Base-by-base conservation (phyloP, 1,139 yeast genomes). In the Nakaseomyces uthaithaninus region DNA sequence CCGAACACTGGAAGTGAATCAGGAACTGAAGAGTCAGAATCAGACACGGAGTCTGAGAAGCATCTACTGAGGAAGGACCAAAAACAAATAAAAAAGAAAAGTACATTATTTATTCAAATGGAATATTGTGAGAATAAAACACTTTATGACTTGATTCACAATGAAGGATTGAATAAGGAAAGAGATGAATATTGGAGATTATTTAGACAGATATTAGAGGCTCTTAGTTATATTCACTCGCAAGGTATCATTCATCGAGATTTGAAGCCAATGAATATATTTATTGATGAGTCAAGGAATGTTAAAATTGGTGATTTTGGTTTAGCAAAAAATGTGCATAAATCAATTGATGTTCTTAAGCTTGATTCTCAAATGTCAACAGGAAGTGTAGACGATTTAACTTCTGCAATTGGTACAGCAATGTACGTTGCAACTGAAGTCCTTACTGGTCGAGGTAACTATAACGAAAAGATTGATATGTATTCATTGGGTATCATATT, bases 301-400 rank as follows among this genome's bases (percentile, higher is more conserved):
- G 78, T 91, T 42, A 93, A 93, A 59, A 84, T 93, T 25, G 98
- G 99, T 50, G 98, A 93, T 57, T 93, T 93, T 62, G 99, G 98
- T 0, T 70, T 93, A 43, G 99, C 98, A 0, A 89, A 87, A 53
- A 84, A 79, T 52, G 79, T 75, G 45, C 91, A 64, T 71, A 74
- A 58, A 62, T 67, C 63, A 46, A 68, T 55, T 3, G 62, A 63
- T 19, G 48, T 60, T 6, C 43, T 59, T 5, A 62, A 55, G 25
- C 42, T 55, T 14, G 68, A 64, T 28, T 22, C 66, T 59, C 36
- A 69, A n/a, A 49, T 51, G 18, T 47, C 51, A 25, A 44, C 49
- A 3, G 57, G 57, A 1, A 54, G 58, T 37, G 65, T 74, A n/a
- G 93, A 80, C 28, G 95, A 89, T 50, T 65, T 89, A 45, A 87